A percentile compares a stretch with the other conserved stretches of the same genome.
Evolutionary conservation across 179 eudicot species (phyloP).

Genomic region (Actinidia chinensis): DNA sequence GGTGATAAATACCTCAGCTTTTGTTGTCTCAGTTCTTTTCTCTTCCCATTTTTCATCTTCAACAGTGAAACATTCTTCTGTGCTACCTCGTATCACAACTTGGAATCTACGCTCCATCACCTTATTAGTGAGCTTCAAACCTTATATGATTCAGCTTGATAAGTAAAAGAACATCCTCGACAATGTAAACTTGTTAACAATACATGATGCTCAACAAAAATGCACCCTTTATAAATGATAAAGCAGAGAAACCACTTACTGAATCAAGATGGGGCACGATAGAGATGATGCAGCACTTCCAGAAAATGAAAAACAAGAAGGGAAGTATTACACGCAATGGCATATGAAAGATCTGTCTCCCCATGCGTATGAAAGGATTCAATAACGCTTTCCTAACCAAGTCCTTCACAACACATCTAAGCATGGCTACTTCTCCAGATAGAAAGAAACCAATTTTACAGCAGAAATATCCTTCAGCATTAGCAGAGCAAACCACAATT

Average conservation of each 20-base stretch:
- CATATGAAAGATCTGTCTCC: background rate
- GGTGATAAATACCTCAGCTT: background rate
- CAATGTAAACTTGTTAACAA: background rate
- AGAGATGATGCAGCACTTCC: constrained; percentile 2
- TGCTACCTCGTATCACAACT: background rate
- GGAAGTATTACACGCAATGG: background rate
- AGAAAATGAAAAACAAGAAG: background rate
- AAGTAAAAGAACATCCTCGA: background rate
- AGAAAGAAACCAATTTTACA: background rate
- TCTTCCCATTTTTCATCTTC: background rate
- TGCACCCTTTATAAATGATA: background rate
- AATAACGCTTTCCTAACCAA: background rate
- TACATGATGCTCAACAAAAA: background rate
- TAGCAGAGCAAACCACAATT: background rate
- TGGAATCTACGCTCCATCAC: background rate
- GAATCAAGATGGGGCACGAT: background rate
- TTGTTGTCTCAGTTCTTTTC: no score
- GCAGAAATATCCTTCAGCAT: background rate
- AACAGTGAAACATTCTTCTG: background rate
- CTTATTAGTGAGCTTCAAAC: background rate
- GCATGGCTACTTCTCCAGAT: background rate
- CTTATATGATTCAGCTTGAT: background rate
- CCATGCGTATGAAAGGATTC: no score
- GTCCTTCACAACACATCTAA: background rate
- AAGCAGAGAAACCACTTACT: background rate